Evolutionary conservation across 2,329 filamentous ascomycete species (phyloP).

Genomic region (Fusarium sarcochroum): DNA sequence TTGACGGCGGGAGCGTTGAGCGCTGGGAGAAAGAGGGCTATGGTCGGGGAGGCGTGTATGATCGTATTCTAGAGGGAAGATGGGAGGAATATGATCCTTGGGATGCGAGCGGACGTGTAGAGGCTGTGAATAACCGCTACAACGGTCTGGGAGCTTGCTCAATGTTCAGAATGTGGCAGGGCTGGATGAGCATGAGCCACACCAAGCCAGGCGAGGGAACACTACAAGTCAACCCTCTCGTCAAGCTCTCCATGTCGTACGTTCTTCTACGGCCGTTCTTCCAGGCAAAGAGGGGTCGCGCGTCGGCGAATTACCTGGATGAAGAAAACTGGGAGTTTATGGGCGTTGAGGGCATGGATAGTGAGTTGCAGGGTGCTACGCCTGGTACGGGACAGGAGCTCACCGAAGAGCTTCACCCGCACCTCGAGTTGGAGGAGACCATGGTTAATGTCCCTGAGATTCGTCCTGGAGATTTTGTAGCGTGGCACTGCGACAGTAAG

Average conservation of each 20-base stretch:
- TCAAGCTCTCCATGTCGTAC: slow-evolving; percentile 83
- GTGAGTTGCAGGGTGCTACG: slow-evolving; percentile 78
- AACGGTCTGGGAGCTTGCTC: slow-evolving; percentile 84
- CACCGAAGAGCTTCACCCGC: slow-evolving; percentile 76
- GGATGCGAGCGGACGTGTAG: slow-evolving; percentile 79
- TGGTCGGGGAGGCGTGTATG: slow-evolving; percentile 77
- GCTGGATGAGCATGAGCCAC: slow-evolving; percentile 86
- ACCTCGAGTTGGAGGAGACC: slow-evolving; percentile 74
- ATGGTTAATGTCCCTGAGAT: slow-evolving; percentile 81
- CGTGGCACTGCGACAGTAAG: slow-evolving; percentile 84
- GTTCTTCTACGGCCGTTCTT: slow-evolving; percentile 89
- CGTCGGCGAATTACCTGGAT: slow-evolving; percentile 58
- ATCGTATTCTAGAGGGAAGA: slow-evolving; percentile 76
- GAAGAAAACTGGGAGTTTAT: slow-evolving; percentile 73
- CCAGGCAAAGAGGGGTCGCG: slow-evolving; percentile 58
- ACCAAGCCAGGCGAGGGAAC: slow-evolving; percentile 83
- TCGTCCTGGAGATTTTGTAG: slow-evolving; percentile 81
- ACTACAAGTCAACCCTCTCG: slow-evolving; percentile 83
- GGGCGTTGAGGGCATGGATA: slow-evolving; percentile 60
- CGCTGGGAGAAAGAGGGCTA: slow-evolving; percentile 81
- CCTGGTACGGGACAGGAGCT: slow-evolving; percentile 80
- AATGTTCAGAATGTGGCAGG: slow-evolving; percentile 91
- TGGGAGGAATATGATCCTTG: slow-evolving; percentile 90
- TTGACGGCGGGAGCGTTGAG: slow-evolving; percentile 81
- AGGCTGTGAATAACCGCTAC: slow-evolving; percentile 81